Base-by-base conservation (phyloP, 768 basidiomycete genomes). In the Mycena galericulata region DNA sequence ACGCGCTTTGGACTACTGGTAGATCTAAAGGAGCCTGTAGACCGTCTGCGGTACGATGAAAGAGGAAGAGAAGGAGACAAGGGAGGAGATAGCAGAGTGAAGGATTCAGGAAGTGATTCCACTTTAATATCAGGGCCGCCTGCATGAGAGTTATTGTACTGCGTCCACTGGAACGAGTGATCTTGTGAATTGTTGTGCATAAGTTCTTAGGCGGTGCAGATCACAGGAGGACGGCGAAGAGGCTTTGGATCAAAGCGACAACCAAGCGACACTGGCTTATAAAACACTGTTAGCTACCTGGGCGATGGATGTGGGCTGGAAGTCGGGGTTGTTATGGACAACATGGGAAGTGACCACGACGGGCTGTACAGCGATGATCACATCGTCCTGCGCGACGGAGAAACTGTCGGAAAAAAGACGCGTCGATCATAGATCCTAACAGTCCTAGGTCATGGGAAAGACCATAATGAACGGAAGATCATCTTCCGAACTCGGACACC, bases 171-270 rank as follows among this genome's bases (percentile, higher is more conserved):
- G 59, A 69, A 75, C 60, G 63, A 68, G 72, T 79, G 78, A 81
- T 82, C 75, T 74, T 79, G 71, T 67, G 72, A 64, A 73, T 72
- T 74, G 68, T 74, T 75, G 74, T 79, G 76, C 82, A 81, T 82
- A 24, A 32, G 45, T 49, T 74, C 76, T 76, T 70, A 75, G 82
- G 86, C 86, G 77, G 86, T 87, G 86, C 82, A 80, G 72, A 81
- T 77, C 76, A 75, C 69, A 60, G 55, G 57, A 59, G 68, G 62
- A 63, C 65, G 69, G 56, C 65, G 68, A 61, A 70, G 65, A 62
- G 70, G 64, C 58, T 58, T 71, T 45, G 65, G 69, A 73, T 56
- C 77, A 71, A 74, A 68, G 43, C 70, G 60, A 75, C 74, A 71
- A 69, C 63, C 51, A 66, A 55, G 14, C 55, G 43, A 61, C 62